A percentile compares a stretch with the other conserved stretches of the same genome.
These are phyloP conservation scores for Isoetes taiwanensis DNA, from an alignment of 75 land plant genomes.

Conservation along the genomic window DNA sequence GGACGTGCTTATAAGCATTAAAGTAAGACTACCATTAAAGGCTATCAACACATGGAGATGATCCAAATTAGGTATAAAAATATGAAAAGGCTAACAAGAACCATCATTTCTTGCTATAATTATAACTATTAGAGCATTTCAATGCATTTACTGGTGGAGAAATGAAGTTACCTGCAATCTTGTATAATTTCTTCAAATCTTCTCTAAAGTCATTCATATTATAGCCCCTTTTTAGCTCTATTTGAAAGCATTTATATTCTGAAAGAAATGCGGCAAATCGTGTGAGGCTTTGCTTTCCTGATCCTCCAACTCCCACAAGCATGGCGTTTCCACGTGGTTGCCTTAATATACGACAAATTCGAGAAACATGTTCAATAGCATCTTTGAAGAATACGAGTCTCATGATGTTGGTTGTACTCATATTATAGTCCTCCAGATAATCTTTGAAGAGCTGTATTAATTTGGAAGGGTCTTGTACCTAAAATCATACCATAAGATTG, in stretches of 20 bases:
- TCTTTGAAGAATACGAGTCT: constrained; percentile 28
- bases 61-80: no score
- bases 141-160: no score
- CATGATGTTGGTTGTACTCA: constrained; percentile 24
- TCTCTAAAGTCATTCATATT: constrained; percentile 20
- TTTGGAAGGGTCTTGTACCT: constrained; percentile 15
- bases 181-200: constrained; percentile 22
- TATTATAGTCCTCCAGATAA: constrained; percentile 28
- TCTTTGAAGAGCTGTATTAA: constrained; percentile 22
- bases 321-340: constrained; percentile 32
- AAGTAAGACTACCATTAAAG: neutral
- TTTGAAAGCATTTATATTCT: constrained; percentile 27
- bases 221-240: constrained; percentile 25
- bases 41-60: no score
- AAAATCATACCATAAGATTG: neutral
- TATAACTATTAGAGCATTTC: no score
- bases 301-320: constrained; percentile 31
- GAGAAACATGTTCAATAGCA: constrained; percentile 22
- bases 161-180: constrained; percentile 16
- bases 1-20: neutral
- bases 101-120: no score
- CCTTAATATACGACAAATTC: constrained; percentile 18
- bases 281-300: constrained; percentile 27
- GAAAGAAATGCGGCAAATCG: constrained; percentile 22
- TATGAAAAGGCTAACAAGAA: no score